Evolutionary conservation across 208 protist genomes (phyloP).

Genomic region (Porcisia deanei): DNA sequence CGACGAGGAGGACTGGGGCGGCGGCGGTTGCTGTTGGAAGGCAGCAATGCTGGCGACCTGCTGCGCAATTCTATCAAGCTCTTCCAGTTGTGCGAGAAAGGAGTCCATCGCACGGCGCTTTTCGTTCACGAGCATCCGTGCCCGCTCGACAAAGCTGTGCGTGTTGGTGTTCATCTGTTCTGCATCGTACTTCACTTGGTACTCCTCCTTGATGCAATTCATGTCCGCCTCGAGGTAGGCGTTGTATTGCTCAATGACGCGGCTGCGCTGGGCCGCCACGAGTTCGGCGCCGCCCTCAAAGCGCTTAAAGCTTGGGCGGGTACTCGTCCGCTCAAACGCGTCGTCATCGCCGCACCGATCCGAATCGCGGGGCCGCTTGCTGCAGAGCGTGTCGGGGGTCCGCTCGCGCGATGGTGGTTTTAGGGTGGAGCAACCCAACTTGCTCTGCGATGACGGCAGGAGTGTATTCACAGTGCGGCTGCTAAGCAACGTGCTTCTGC

Average conservation of each 20-base stretch:
- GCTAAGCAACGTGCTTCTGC: constrained; percentile 25
- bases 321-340: constrained; percentile 7
- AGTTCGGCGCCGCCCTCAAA: constrained; percentile 29
- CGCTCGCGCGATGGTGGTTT: constrained; percentile 22
- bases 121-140: constrained; percentile 23
- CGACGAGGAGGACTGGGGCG: neutral
- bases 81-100: constrained; percentile 37
- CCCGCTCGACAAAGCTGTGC: constrained; percentile 39
- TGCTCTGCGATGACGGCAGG: neutral
- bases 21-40: constrained; percentile 15
- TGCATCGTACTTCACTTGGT: constrained; percentile 60
- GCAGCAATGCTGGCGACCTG: constrained; percentile 20
- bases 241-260: constrained; percentile 43
- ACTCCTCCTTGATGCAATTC: constrained; percentile 62
- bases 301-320: constrained; percentile 19
- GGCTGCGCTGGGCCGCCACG: constrained; percentile 28
- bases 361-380: constrained; percentile 22
- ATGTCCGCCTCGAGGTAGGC: constrained; percentile 54
- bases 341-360: constrained; percentile 6
- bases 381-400: constrained; percentile 27
- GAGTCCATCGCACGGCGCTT: constrained; percentile 44
- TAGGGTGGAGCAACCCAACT: constrained; percentile 1
- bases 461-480: constrained; percentile 31
- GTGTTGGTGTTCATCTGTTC: constrained; percentile 38
- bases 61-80: constrained; percentile 33